Conservation (phyloP, 345 rosid genomes). For the Gossypium arboreum region DNA sequence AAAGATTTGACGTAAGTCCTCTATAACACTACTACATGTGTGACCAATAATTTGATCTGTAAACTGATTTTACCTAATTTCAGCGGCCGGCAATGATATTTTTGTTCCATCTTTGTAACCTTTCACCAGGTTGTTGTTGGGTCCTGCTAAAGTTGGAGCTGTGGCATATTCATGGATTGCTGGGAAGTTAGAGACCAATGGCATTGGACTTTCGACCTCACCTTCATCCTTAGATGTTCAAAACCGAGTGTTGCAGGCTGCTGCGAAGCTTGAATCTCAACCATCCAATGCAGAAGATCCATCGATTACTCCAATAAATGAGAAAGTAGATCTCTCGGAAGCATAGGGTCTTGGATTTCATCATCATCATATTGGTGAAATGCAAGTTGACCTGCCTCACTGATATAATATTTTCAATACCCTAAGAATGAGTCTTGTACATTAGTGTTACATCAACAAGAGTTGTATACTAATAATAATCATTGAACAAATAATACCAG, state of each 20-base stretch:
- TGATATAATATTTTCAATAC: neutral
- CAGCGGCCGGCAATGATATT: neutral
- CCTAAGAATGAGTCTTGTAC: neutral
- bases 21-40: neutral
- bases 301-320: constrained; percentile 27
- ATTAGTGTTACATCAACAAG: neutral
- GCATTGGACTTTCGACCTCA: constrained; percentile 78
- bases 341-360: constrained; percentile 25
- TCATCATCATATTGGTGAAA: neutral
- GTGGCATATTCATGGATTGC: constrained; percentile 82
- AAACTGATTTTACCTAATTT: neutral
- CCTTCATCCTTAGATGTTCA: constrained; percentile 86
- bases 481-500: neutral
- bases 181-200: constrained; percentile 72
- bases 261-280: constrained; percentile 86
- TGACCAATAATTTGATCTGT: neutral
- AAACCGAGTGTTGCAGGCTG: constrained; percentile 81
- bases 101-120: neutral
- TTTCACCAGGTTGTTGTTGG: constrained; percentile 42
- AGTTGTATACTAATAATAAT: neutral
- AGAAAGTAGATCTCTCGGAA: constrained; percentile 49
- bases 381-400: neutral
- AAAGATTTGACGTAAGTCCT: constrained; percentile 65
- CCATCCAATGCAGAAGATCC: constrained; percentile 54
- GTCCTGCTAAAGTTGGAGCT: constrained; percentile 66